Evolutionary conservation across 2,329 filamentous ascomycete genomes (phyloP), one percentile per base, ranked within the genome.

Genomic region (Immersiporthe knoxdaviesiana): DNA sequence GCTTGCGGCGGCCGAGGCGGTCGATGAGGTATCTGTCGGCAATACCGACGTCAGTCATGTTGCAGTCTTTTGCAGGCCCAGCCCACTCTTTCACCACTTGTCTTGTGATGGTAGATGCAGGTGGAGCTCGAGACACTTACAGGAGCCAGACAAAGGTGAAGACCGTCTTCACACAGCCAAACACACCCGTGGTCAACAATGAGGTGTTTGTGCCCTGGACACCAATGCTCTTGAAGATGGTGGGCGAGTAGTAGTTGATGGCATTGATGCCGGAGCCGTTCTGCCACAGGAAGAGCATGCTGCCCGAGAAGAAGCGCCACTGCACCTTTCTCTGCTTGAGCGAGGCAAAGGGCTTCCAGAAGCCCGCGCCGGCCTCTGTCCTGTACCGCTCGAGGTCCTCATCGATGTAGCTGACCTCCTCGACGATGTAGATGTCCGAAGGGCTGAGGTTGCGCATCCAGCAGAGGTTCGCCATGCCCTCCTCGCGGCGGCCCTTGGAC

Each of bases 181-280:
- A 94, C 72, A 94, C 88, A 32, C 92, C 92, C 0, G 91, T 94
- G 0, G 91, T 92, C 39, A 85, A 77, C 71, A 85, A 81, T 50
- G 79, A 76, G 0, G 79, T 81, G 74, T 80, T 81, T 62, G 80
- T 82, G 16, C 83, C 83, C 1, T 77, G 79, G 64, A 84, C 79
- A 5, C 83, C 83, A 63, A 85, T 79, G 59, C 79, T 81, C 72
- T 81, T 85, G 83, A 93, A 92, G 12, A 93, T 86, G 0, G 87
- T 90, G 0, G 91, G 90, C 1, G 82, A 85, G 78, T 91, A 92
- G 80, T 93, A 93, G 81, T 93, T 93, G 81, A 92, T 90, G 27
- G 91, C 91, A 73, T 93, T 93, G 81, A 93, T 93, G 2, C 91
- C 91, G 3, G 82, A 85, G 63, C 90, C 90, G 74, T 95, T 95